Base-by-base conservation (phyloP, 768 basidiomycete genomes). In the Suillus spraguei region DNA sequence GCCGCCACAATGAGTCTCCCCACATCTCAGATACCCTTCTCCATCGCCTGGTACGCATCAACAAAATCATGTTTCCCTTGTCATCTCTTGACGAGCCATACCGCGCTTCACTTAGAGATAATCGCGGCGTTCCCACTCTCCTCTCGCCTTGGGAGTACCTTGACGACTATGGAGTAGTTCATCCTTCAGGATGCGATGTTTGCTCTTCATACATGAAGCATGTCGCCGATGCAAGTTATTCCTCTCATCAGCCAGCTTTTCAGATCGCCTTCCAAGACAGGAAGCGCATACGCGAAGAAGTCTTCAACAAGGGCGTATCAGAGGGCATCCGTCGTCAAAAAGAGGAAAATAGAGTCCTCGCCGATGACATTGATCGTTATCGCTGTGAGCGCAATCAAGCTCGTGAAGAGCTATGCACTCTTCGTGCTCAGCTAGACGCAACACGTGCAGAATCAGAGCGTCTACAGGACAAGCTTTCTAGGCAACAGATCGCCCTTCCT, bases 281-380 rank as follows among this genome's bases (percentile, higher is more conserved):
- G 56, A 77, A 80, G 67, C 72, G 74, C 47, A 63, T 73, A n/a
- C 75, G 75, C 65, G 80, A 81, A 60, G 76, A 75, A 14, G 66
- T 74, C 63, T 78, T 74, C 68, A 75, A 67, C 69, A 81, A 79
- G 65, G 80, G 80, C 17, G 14, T 81, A 53, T 64, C 68, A 33
- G 80, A 81, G 62, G 80, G 80, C 59, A 66, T 76, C 9, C 77
- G 80, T 24, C 79, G 75, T 49, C 80, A 81, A 52, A 77, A 77
- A 63, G 74, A 74, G 54, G 78, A 81, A 50, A 75, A 79, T 44
- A 71, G 75, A 41, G 74, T 73, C 36, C 70, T 76, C 13, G 66
- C 73, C 38, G 75, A 80, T 59, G 71, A 71, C 17, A 49, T 68
- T 13, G 80, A 81, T 56, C 73, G 66, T 46, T 72, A 70, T 61